Evolutionary conservation across 495 filamentous ascomycete species (phyloP).

Genomic region (Neurospora sp.): DNA sequence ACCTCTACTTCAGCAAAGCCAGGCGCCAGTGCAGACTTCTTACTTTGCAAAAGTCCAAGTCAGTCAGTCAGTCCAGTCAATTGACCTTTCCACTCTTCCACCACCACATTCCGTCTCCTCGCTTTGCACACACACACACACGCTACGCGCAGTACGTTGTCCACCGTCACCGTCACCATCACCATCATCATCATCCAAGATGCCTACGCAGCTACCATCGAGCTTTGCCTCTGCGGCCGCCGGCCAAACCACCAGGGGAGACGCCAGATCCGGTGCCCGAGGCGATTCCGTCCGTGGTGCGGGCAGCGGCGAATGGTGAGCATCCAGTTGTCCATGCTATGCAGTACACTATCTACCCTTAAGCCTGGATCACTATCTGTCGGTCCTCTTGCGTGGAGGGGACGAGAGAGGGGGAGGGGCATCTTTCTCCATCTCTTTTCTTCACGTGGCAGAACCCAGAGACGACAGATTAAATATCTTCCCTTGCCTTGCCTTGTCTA

Average conservation of each 20-base stretch:
- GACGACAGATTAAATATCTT: not conserved
- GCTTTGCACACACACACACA: not conserved
- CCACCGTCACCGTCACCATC: not conserved
- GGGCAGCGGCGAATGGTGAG: conserved; percentile 29
- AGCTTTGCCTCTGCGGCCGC: conserved; percentile 79
- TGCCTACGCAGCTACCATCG: conserved; percentile 70
- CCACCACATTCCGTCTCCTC: not conserved
- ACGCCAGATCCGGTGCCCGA: conserved; percentile 27
- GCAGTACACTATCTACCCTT: not conserved
- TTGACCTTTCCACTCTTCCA: not conserved
- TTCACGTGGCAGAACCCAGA: not conserved
- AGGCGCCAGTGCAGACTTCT: not conserved
- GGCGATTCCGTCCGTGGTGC: conserved; percentile 18
- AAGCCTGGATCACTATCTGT: not conserved
- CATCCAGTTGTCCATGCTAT: not conserved
- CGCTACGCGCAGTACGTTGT: not conserved
- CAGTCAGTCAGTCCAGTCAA: not conserved
- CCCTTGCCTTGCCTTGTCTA: not conserved
- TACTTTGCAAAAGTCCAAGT: not conserved
- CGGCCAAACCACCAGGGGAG: conserved; percentile 52
- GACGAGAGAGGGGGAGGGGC: not conserved
- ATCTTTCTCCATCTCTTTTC: not conserved
- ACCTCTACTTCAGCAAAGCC: not conserved
- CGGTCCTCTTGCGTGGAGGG: not conserved
- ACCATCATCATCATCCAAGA: conserved; percentile 18